Percentiles rank a stretch among this genome's conserved stretches.
Evolutionary conservation across 2,329 filamentous ascomycete genomes (phyloP).

Genomic region (Neopestalotiopsis rosae): DNA sequence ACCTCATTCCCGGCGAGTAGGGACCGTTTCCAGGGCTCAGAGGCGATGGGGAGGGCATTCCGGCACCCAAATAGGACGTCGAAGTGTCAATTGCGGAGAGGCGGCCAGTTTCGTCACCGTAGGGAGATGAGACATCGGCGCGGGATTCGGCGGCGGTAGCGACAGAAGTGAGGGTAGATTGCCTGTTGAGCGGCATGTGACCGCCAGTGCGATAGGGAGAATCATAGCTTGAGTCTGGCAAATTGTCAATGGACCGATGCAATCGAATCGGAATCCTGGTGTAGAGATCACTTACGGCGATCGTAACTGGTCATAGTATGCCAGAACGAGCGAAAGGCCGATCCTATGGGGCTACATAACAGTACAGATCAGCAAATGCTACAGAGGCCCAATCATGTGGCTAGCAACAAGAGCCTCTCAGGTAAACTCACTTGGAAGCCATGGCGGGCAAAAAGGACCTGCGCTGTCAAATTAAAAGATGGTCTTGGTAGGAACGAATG

Average conservation of each 20-base stretch:
- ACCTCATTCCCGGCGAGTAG: slow-evolving; percentile 90
- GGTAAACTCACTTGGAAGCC: slow-evolving; percentile 25
- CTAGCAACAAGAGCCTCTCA: not conserved
- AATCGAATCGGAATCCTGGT: slow-evolving; percentile 25
- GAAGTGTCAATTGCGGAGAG: slow-evolving; percentile 57
- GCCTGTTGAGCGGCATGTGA: slow-evolving; percentile 85
- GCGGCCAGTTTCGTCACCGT: slow-evolving; percentile 72
- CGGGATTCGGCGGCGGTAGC: slow-evolving; percentile 90
- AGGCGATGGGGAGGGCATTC: slow-evolving; percentile 42
- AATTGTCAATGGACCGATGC: slow-evolving; percentile 16
- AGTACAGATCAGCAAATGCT: not conserved
- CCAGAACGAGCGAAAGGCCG: slow-evolving; percentile 90
- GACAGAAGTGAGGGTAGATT: slow-evolving; percentile 84
- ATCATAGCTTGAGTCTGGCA: slow-evolving; percentile 89
- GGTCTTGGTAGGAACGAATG: slow-evolving; percentile 1
- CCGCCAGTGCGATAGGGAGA: slow-evolving; percentile 90
- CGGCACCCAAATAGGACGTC: slow-evolving; percentile 66
- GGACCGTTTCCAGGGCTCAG: slow-evolving; percentile 67
- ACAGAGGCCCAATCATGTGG: not conserved
- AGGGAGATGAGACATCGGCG: slow-evolving; percentile 79
- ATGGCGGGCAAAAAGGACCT: slow-evolving; percentile 21
- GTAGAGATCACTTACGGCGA: slow-evolving; percentile 58
- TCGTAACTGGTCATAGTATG: slow-evolving; percentile 83
- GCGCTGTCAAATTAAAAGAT: slow-evolving; percentile 1
- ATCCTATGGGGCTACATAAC: slow-evolving; percentile 58